These are phyloP conservation scores for Oryza nivara DNA, from an alignment of 176 grass and related monocot species.

Conservation along the genomic window DNA sequence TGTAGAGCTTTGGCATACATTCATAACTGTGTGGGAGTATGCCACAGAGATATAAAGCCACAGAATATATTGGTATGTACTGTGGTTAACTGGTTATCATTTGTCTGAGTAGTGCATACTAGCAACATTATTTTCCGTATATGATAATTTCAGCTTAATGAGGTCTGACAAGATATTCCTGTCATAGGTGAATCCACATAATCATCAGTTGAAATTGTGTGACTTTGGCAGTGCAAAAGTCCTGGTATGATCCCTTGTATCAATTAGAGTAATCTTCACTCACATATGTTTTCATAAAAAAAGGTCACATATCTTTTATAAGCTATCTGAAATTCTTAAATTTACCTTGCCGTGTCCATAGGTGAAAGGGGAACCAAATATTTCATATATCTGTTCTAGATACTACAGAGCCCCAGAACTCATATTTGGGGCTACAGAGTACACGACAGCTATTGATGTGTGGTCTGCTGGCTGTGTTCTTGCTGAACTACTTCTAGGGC, in stretches of 20 bases:
- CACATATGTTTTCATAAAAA: background rate
- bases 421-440: slow-evolving; percentile 91
- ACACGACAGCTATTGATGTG: slow-evolving; percentile 86
- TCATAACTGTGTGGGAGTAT: slow-evolving; percentile 68
- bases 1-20: slow-evolving; percentile 81
- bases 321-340: slow-evolving; percentile 34
- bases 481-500: slow-evolving; percentile 82
- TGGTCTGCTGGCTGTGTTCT: slow-evolving; percentile 94
- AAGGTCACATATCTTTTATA: background rate
- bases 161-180: slow-evolving; percentile 42
- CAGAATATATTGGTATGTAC: slow-evolving; percentile 81
- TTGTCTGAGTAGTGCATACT: slow-evolving; percentile 23
- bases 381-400: slow-evolving; percentile 94
- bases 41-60: slow-evolving; percentile 93
- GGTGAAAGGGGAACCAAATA: slow-evolving; percentile 91
- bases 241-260: slow-evolving; percentile 54
- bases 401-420: slow-evolving; percentile 94
- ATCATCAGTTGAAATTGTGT: slow-evolving; percentile 81
- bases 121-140: background rate
- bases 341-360: slow-evolving; percentile 36
- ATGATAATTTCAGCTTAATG: background rate
- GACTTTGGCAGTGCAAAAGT: slow-evolving; percentile 93
- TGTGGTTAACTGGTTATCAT: slow-evolving; percentile 10
- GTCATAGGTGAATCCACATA: slow-evolving; percentile 83
- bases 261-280: slow-evolving; percentile 20